Percentiles rank a stretch among this genome's conserved stretches.
phyloP scores from a whole-genome alignment of 2,329 filamentous ascomycete species.

The Botrytis squamosa region DNA sequence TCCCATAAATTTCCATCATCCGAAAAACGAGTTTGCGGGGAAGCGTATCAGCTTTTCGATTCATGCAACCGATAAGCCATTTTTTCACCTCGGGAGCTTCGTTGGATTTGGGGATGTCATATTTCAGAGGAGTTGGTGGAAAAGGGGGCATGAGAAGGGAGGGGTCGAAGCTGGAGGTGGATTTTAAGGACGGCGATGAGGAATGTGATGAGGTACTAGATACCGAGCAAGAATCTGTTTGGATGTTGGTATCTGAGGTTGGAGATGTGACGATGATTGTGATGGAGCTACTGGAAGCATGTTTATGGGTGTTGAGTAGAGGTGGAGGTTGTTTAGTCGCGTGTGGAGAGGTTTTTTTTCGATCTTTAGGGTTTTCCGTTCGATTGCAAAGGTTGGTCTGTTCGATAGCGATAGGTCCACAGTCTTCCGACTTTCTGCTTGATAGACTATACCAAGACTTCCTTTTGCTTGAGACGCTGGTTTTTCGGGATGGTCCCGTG shows the following conservation, averaged over 20 bases:
- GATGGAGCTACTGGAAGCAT: slow-evolving; percentile 23
- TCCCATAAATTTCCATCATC: slow-evolving; percentile 34
- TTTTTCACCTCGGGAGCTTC: slow-evolving; percentile 31
- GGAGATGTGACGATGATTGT: slow-evolving; percentile 34
- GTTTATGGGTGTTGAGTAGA: slow-evolving; percentile 21
- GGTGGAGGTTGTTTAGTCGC: neutral
- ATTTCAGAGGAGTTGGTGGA: slow-evolving; percentile 15
- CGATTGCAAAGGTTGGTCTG: neutral
- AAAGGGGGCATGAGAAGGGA: slow-evolving; percentile 30
- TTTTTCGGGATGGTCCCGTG: neutral
- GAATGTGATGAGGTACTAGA: slow-evolving; percentile 2
- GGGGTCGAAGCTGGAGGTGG: slow-evolving; percentile 21
- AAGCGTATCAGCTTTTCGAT: slow-evolving; percentile 30
- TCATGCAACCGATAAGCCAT: slow-evolving; percentile 33
- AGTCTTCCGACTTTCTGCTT: neutral
- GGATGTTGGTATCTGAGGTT: slow-evolving; percentile 27
- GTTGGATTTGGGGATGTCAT: slow-evolving; percentile 24
- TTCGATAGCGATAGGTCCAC: neutral
- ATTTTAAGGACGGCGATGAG: neutral
- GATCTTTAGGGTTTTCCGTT: neutral
- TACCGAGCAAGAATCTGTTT: slow-evolving; percentile 3
- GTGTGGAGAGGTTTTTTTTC: neutral
- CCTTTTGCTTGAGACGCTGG: neutral
- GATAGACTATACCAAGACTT: slow-evolving; percentile 10
- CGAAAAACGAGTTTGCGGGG: slow-evolving; percentile 26